Base-by-base conservation (phyloP, 2,329 filamentous ascomycete species). In the Lasiodiplodia sp. region DNA sequence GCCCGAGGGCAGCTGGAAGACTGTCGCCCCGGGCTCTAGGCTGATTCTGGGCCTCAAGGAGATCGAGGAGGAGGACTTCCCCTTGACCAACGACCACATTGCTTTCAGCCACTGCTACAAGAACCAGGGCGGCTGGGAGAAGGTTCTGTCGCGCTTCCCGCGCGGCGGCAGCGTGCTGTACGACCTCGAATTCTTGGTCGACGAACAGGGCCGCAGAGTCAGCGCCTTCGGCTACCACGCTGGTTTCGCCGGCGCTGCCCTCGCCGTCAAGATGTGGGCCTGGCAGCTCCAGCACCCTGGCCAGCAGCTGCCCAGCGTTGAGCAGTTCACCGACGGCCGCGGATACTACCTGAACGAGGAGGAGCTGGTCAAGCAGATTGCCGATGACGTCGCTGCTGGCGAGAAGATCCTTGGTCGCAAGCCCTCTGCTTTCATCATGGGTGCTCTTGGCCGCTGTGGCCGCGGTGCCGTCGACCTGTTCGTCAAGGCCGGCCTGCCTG, bases 181-280 rank as follows among this genome's bases (percentile, higher is more conserved):
- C 69, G 94, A 97, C 75, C 87, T 97, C 47, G 94, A 97, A 78
- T 97, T 97, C 79, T 85, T 97, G 47, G 87, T 88, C 49, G 91
- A 96, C 73, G 87, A 90, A 71, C 85, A 83, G 37, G 92, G 92
- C 47, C 85, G 91, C 57, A 84, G 92, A 70, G 90, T 94, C 1
- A 90, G 90, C 10, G 89, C 90, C 0, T 93, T 93, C 74, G 87
- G 90, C 68, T 85, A 85, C 75, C 79, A 81, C 72, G 79, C 79
- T 23, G 79, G 80, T n/a, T 81, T 81, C 57, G 79, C 76, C 18
- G 85, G 84, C n/a, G 81, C 82, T 28, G 83, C 83, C 21, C 78
- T 85, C 12, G 79, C 79, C 49, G 76, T 80, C 73, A 80, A 94
- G 86, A 88, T 90, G 55, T 97, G 94, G 92, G 88, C 92, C 12